Evolutionary conservation across 441 rosid species (phyloP), one percentile per base, ranked within the genome.

Genomic region (Pelargonium australe): DNA sequence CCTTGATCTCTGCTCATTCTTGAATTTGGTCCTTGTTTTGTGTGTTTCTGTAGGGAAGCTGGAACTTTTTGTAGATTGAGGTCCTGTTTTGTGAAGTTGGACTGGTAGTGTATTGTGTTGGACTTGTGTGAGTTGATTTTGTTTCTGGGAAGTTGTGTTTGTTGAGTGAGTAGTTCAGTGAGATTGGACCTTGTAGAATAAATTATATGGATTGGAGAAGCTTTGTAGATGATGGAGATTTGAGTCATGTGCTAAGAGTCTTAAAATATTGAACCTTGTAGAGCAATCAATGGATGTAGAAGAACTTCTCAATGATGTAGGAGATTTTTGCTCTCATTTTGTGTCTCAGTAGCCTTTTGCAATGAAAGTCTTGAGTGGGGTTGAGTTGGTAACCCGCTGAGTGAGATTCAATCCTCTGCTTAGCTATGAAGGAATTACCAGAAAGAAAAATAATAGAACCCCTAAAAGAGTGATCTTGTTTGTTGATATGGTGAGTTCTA

Each of bases 101-200:
- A 34, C 7, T 34, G 40, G 40, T 40, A 40, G 43, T 8, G 9
- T 40, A 40, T 40, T 40, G 40, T 34, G 40, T 3, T 34, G 40
- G 40, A 34, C 40, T 34, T 34, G 43, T 6, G 43, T 37, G 41
- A 6, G 41, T 57, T 19, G 12, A 7, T 57, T 57, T 57, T 57
- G 62, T 57, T 57, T 57, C 4, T 57, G 62, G 62, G 20, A 7
- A 55, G 61, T 19, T 57, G 62, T 40, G 43, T 40, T 40, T 40
- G 43, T 40, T 40, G 43, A 40, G 43, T 40, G 41, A 37, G 41
- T 37, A 37, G 41, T 37, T 37, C 41, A 57, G 62, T 19, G 63
- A 58, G 63, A 58, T 58, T 17, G 63, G 28, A 58, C 28, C 63
- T 58, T 17, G 63, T 58, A 19, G 63, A 58, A 25, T 23, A 57